Evolutionary conservation across 1,284 basidiomycete genomes (phyloP), one percentile per base, ranked within the genome.

Genomic region (Ceratobasidium sp.): DNA sequence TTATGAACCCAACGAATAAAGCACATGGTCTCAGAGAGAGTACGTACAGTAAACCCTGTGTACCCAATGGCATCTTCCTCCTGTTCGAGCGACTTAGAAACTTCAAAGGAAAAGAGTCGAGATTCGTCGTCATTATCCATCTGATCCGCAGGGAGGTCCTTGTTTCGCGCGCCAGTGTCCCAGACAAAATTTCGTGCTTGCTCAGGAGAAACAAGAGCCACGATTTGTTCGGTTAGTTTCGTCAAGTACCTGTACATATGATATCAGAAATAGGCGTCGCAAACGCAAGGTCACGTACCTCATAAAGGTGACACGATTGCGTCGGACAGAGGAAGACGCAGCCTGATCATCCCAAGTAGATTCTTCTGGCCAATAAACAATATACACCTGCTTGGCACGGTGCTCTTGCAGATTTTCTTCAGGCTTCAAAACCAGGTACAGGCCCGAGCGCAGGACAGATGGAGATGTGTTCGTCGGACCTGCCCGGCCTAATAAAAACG

Each of bases 71-170:
- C 89, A 13, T 85, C 84, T 79, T 91, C 90, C 71, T 90, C 89
- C 79, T 91, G 89, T 78, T 91, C 89, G 23, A 87, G 88, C 1
- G 88, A 89, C 81, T 90, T 89, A 0, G 86, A 84, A 0, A 92
- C 91, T 78, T 90, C 87, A 72, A 89, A 92, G 0, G 49, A 51
- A 51, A 51, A 51, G 7, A 51, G 18, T 9, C 49, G 49, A 51
- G 49, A 51, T 18, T 51, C 49, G 18, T 51, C 49, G 20, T 51
- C 49, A 20, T 51, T 51, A 3, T 51, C 49, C 20, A 44, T 28
- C 53, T 76, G 46, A 42, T 49, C 46, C 39, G 68, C 67, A 10
- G 66, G 63, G 1, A 53, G 61, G 15, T 80, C 79, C 20, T 79
- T 79, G 15, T 68, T 49, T 15, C 56, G 72, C 15, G 63, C 58